Base-by-base conservation (phyloP, 345 rosid species). In the Orychophragmus violaceus region DNA sequence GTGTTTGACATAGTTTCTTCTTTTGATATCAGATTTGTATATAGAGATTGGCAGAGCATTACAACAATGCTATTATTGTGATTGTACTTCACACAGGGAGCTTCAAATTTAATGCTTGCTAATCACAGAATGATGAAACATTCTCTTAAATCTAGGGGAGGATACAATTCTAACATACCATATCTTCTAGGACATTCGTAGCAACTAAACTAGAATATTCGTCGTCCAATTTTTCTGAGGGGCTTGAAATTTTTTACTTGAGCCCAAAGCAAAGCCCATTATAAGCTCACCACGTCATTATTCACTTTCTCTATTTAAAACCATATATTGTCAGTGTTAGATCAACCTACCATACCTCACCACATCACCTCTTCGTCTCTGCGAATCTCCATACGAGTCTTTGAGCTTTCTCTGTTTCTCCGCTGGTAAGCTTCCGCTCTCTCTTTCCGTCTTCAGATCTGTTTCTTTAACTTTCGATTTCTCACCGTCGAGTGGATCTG, bases 201-300 rank as follows among this genome's bases (percentile, higher is more conserved):
- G 23, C 7, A 24, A n/a, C 10, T 52, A 16, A 46, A 48, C 74
- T 69, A 49, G 73, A 69, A 69, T 3, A n/a, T 59, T 69, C 73
- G 32, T 16, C 29, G 2, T 18, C 7, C 4, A 4, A 12, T 5
- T 8, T 25, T 18, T 19, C 12, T 27, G 0, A 4, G 0, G 58
- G 49, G 64, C 59, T 23, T 6, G 3, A 46, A 3, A 46, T 23
- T 14, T 1, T 36, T 69, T 2, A 39, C 68, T 21, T 70, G 64
- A 62, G 64, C 75, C 75, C 75, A 71, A 71, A 71, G 69, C 0
- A 25, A 62, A 63, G 75, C 75, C 75, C 64, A 62, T 63, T 33
- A 1, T 8, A 1, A 23, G 1, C 2, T 8, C 21, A 7, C 49
- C 69, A 54, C 75, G 69, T 71, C 75, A 71, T 45, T 32, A 16